Percentiles rank a stretch among this genome's conserved stretches.
phyloP scores from a whole-genome alignment of 345 rosid genomes.

The Noccaea bulbosa region DNA sequence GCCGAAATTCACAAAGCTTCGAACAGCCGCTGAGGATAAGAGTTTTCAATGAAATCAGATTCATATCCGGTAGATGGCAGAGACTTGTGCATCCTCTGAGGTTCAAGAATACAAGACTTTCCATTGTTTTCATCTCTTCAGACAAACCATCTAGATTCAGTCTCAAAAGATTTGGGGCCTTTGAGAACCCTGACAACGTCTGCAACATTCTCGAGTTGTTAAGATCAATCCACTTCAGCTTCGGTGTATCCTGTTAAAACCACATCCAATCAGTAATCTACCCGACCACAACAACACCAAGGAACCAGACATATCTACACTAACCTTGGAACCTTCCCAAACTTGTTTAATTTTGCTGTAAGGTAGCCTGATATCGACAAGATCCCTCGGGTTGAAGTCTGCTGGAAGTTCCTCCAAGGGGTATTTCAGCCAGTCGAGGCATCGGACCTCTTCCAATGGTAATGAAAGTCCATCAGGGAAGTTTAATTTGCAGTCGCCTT shows the following conservation, averaged over 20 bases:
- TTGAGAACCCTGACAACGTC: constrained; percentile 32
- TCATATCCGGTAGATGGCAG: not conserved
- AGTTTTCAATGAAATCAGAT: constrained; percentile 7
- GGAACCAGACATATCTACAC: constrained; percentile 1
- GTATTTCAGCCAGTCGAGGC: too few relatives aligned
- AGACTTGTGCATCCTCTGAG: constrained; percentile 34
- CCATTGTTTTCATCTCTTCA: not conserved
- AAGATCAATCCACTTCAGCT: constrained; percentile 38
- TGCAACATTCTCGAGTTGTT: constrained; percentile 18
- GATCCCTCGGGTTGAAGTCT: too few relatives aligned
- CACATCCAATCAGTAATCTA: constrained; percentile 8
- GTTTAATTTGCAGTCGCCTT: not conserved
- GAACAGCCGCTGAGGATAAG: constrained; percentile 35
- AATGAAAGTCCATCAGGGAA: too few relatives aligned
- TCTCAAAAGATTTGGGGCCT: constrained; percentile 32
- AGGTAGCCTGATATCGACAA: too few relatives aligned
- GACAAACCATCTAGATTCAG: constrained; percentile 21
- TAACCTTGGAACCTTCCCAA: constrained; percentile 33
- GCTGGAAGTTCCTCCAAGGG: too few relatives aligned
- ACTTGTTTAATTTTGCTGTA: constrained; percentile 21
- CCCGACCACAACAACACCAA: not conserved
- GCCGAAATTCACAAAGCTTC: constrained; percentile 17
- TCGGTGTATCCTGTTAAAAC: constrained; percentile 33
- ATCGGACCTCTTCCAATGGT: too few relatives aligned
- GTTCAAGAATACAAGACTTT: constrained; percentile 24